A percentile compares a stretch with the other conserved stretches of the same genome.
Conservation (phyloP, 345 rosid species). For the Eucalyptus erythrocorys region DNA sequence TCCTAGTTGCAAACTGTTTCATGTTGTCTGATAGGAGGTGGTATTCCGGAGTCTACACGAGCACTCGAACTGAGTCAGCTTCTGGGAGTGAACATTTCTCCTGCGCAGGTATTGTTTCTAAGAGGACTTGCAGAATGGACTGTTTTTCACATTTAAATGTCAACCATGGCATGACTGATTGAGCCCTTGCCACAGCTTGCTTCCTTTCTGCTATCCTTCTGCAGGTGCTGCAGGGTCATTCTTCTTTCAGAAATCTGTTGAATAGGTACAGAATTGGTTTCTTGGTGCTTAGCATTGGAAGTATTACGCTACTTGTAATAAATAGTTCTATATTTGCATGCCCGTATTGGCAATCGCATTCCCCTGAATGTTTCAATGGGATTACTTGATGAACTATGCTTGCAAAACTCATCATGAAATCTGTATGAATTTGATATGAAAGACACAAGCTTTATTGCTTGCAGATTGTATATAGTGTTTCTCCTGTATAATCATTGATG, state of each 20-base stretch:
- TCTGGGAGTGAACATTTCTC: conserved; percentile 39
- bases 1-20: background rate
- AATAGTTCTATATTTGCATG: background rate
- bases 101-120: conserved; percentile 38
- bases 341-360: background rate
- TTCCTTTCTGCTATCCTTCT: background rate
- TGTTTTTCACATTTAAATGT: background rate
- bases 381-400: background rate
- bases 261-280: conserved; percentile 18
- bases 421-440: background rate
- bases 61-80: conserved; percentile 57
- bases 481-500: background rate
- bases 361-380: background rate
- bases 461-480: background rate
- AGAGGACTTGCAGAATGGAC: background rate
- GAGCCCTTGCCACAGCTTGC: background rate
- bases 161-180: background rate
- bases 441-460: background rate
- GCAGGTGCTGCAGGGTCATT: conserved; percentile 83
- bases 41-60: conserved; percentile 59
- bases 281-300: background rate
- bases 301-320: background rate
- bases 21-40: conserved; percentile 45
- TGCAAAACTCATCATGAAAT: background rate
- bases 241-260: conserved; percentile 52